Percentiles rank a stretch among this genome's conserved stretches.
phyloP scores from a whole-genome alignment of 1,139 yeast species.

The Debaryomycetaceae sp. region DNA sequence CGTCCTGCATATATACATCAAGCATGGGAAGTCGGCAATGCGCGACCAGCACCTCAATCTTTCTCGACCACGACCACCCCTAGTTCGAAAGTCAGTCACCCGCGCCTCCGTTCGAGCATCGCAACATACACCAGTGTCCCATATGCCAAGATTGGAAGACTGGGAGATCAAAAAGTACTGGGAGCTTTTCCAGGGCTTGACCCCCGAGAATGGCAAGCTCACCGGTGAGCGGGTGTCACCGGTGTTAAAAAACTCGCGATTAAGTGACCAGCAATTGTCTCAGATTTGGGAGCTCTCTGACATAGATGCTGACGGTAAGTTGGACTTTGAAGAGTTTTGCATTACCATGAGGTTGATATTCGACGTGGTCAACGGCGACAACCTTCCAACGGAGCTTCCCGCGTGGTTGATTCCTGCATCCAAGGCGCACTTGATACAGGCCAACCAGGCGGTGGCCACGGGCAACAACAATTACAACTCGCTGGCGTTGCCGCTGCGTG shows the following conservation, averaged over 20 bases:
- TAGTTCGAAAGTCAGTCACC: too few species aligned
- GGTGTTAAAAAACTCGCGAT: conserved; percentile 83
- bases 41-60: too few species aligned
- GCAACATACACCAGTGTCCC: too few species aligned
- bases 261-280: conserved; percentile 69
- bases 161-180: conserved; percentile 96
- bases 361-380: conserved; percentile 79
- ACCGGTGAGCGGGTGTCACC: conserved; percentile 83
- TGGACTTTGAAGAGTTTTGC: conserved; percentile 97
- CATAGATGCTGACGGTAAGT: conserved; percentile 83
- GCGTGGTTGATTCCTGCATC: conserved; percentile 90
- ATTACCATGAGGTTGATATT: conserved; percentile 94
- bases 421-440: conserved; percentile 78
- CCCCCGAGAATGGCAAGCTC: conserved; percentile 72
- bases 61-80: too few species aligned
- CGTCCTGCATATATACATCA: too few species aligned
- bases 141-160: conserved; percentile 73
- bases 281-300: conserved; percentile 91
- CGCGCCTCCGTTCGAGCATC: too few species aligned
- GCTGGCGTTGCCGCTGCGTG: conserved; percentile 16
- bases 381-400: conserved; percentile 72
- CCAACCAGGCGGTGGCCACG: conserved; percentile 59
- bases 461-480: conserved; percentile 21
- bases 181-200: conserved; percentile 91
- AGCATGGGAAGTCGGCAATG: too few species aligned